phyloP scores from a whole-genome alignment of 2,329 filamentous ascomycete genomes.

The Colletotrichum cordylinicola region DNA sequence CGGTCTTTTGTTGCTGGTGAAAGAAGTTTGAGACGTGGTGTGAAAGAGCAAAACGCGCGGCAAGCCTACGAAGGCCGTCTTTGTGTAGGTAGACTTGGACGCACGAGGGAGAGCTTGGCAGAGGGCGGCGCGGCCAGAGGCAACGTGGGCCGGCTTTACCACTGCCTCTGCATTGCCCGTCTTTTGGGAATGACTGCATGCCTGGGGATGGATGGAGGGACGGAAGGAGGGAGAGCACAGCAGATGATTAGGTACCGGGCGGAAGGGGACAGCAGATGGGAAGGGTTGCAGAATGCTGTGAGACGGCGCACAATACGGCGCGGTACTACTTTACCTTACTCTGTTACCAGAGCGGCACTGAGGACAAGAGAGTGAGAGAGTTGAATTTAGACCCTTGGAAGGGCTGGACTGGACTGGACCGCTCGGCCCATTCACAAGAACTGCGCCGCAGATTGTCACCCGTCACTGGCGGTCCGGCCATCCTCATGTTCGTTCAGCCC shows the following conservation, averaged over 20 bases:
- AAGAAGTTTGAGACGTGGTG: background rate
- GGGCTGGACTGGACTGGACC: background rate
- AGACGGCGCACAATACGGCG: background rate
- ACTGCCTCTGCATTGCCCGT: background rate
- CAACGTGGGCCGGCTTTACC: background rate
- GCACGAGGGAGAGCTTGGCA: background rate
- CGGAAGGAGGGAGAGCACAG: background rate
- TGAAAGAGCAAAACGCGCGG: background rate
- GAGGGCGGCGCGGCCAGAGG: background rate
- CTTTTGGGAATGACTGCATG: background rate
- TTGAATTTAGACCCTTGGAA: background rate
- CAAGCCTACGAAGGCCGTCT: background rate
- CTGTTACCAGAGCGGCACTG: background rate
- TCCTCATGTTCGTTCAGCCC: background rate
- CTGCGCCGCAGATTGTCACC: constrained; percentile 8
- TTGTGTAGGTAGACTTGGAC: background rate
- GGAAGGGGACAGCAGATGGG: background rate
- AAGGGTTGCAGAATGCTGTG: background rate
- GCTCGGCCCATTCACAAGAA: background rate
- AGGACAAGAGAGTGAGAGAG: background rate
- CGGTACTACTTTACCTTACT: background rate
- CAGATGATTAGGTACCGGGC: background rate
- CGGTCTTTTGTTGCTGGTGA: background rate
- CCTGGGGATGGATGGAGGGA: background rate
- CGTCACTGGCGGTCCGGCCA: background rate